Percentiles rank a stretch among this genome's conserved stretches.
Conservation (phyloP, 2,329 filamentous ascomycete species). For the Lasiodiplodia hormozganensis region DNA sequence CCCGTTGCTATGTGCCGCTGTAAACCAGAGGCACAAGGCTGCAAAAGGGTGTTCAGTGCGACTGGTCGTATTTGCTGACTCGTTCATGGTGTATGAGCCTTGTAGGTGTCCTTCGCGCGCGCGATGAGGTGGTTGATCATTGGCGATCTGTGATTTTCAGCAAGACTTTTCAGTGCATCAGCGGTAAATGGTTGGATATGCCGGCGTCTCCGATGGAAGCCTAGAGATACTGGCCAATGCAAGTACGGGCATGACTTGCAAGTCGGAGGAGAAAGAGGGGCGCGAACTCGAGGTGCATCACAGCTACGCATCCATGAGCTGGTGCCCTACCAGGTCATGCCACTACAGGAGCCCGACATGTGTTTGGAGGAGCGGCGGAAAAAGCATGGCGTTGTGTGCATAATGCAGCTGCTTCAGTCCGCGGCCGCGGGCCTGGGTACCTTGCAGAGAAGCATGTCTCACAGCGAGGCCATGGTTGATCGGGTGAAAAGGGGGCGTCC, state of each 20-base stretch:
- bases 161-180: not conserved
- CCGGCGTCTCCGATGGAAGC: not conserved
- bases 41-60: not conserved
- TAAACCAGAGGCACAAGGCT: not conserved
- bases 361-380: not conserved
- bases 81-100: not conserved
- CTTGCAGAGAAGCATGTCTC: slow-evolving; percentile 6
- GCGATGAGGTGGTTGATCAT: not conserved
- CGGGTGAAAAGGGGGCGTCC: not conserved
- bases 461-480: not conserved
- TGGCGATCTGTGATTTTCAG: not conserved
- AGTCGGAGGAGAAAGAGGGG: not conserved
- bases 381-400: not conserved
- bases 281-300: not conserved
- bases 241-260: not conserved
- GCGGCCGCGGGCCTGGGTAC: slow-evolving; percentile 16
- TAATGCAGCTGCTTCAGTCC: not conserved
- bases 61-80: not conserved
- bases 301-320: not conserved
- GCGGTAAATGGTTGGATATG: not conserved
- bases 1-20: not conserved
- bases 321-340: slow-evolving; percentile 6
- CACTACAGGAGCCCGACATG: not conserved
- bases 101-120: not conserved
- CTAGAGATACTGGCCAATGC: not conserved